phyloP scores from a whole-genome alignment of 306 rosid genomes.

The Malus sieversii region DNA sequence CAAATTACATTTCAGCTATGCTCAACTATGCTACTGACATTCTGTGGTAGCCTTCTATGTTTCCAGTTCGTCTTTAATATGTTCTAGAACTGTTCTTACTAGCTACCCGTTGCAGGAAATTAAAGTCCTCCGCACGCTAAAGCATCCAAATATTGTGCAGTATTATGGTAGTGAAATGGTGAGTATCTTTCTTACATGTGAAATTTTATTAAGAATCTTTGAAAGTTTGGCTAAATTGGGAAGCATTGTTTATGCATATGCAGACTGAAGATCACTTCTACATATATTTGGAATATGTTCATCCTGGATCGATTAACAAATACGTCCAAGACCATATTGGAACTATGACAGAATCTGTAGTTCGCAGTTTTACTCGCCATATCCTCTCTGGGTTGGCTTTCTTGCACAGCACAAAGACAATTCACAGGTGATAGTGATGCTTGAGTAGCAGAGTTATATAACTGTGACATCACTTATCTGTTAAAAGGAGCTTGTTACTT shows the following conservation, averaged over 20 bases:
- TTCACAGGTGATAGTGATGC: constrained; percentile 62
- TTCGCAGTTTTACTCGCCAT: constrained; percentile 83
- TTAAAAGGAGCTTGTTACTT: neutral
- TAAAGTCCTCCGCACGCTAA: constrained; percentile 54
- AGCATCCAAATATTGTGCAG: constrained; percentile 84
- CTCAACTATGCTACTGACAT: neutral
- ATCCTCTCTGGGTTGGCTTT: constrained; percentile 75
- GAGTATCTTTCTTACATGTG: constrained; percentile 27
- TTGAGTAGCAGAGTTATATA: neutral
- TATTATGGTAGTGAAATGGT: constrained; percentile 83
- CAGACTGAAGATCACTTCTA: constrained; percentile 69
- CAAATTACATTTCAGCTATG: neutral
- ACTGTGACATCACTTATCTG: neutral
- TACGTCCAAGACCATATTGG: constrained; percentile 65
- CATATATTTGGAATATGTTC: constrained; percentile 84
- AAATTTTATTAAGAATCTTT: neutral
- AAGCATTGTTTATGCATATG: constrained; percentile 9
- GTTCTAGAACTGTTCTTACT: constrained; percentile 14
- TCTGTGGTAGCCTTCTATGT: neutral
- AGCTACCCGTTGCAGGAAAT: constrained; percentile 63
- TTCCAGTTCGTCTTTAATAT: neutral
- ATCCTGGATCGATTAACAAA: constrained; percentile 80
- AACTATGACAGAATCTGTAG: constrained; percentile 71
- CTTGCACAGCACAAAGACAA: constrained; percentile 64
- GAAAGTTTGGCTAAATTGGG: constrained; percentile 5